Evolutionary conservation across 352 stramenopile species (phyloP).

Genomic region (Pythium insidiosum): DNA sequence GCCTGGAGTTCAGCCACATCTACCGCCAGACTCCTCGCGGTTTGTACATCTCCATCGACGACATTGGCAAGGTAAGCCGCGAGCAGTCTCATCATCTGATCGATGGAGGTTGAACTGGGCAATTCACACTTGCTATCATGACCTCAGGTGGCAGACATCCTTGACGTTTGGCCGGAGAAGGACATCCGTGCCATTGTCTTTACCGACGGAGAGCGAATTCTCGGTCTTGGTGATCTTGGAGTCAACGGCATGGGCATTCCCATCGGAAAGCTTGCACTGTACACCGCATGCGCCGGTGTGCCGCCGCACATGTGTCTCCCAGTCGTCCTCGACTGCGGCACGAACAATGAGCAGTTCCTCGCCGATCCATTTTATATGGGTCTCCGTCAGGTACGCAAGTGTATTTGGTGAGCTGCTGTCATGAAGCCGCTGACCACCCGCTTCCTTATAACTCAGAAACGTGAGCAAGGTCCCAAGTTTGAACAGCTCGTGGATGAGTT

Average conservation of each 20-base stretch:
- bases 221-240: conserved; percentile 94
- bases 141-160: conserved; percentile 49
- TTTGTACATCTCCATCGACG: conserved; percentile 90
- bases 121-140: too few relatives aligned
- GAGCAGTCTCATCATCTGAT: too few relatives aligned
- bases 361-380: conserved; percentile 94
- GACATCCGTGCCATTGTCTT: conserved; percentile 96
- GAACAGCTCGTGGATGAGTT: conserved; percentile 96
- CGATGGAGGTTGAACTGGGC: too few relatives aligned
- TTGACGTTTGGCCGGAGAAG: conserved; percentile 95
- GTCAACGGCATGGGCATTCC: conserved; percentile 89
- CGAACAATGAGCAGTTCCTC: conserved; percentile 92
- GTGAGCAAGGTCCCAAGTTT: conserved; percentile 86
- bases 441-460: conserved; percentile 56
- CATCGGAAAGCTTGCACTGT: conserved; percentile 93
- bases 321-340: conserved; percentile 93
- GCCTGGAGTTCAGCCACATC: conserved; percentile 86
- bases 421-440: too few relatives aligned
- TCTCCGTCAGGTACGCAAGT: conserved; percentile 47
- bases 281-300: conserved; percentile 92
- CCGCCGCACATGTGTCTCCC: conserved; percentile 90
- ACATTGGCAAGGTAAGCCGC: conserved; percentile 63
- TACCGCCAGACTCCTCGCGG: conserved; percentile 85
- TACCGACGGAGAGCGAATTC: conserved; percentile 94
- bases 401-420: too few relatives aligned